Conservation (phyloP, 352 stramenopile genomes). For the Pythium monospermum region DNA sequence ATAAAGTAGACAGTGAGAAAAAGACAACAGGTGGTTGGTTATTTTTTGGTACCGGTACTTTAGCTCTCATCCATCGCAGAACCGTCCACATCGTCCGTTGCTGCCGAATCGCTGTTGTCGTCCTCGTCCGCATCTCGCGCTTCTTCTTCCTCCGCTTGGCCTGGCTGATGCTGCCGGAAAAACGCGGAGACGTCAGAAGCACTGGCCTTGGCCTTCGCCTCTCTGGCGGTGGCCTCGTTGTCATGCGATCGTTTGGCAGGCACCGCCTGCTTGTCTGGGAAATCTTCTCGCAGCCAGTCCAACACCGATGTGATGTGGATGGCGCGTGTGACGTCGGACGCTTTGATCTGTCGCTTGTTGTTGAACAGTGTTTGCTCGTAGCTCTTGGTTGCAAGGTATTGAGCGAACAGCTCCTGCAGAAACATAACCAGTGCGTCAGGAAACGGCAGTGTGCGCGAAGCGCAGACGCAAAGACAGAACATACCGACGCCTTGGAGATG, state of each 20-base stretch:
- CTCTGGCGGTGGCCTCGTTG: not conserved
- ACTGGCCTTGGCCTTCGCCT: conserved; percentile 20
- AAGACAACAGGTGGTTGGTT: not conserved
- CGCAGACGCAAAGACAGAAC: conserved; percentile 6
- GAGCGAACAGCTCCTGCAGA: conserved; percentile 82
- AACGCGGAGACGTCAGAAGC: conserved; percentile 36
- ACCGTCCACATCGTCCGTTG: not conserved
- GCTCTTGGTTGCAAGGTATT: conserved; percentile 88
- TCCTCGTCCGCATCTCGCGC: not conserved
- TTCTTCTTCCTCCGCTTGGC: not conserved
- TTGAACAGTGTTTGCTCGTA: conserved; percentile 81
- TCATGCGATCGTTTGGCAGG: no score
- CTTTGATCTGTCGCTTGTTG: conserved; percentile 80
- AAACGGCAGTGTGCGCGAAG: not conserved
- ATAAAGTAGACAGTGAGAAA: conserved; percentile 24
- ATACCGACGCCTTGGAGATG: conserved; percentile 89
- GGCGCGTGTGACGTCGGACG: conserved; percentile 61
- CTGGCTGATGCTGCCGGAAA: conserved; percentile 30
- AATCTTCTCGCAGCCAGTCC: conserved; percentile 86
- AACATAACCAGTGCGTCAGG: not conserved
- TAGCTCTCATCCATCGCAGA: conserved; percentile 17
- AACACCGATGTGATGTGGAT: conserved; percentile 75
- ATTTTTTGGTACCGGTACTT: not conserved
- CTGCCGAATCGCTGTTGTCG: not conserved
- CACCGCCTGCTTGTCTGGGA: conserved; percentile 49